Percentiles rank a stretch among this genome's conserved stretches.
Evolutionary conservation across 2,329 filamentous ascomycete genomes (phyloP).

Genomic region (Cercospora sojina): DNA sequence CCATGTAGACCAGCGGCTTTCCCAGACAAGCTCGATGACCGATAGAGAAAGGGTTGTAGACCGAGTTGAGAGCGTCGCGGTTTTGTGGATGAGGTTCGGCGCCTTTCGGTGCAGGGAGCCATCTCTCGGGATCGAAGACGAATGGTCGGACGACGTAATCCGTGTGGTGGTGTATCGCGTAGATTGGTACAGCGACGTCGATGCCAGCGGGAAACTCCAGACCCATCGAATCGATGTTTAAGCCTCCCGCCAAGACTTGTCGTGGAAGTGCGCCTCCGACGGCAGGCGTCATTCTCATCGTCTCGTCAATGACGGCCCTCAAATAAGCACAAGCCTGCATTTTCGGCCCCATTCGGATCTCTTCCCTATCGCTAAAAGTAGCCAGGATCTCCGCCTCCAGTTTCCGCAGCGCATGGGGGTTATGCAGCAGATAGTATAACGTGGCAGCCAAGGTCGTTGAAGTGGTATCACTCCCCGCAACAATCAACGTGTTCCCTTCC

Average conservation of each 20-base stretch:
- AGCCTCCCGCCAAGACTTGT: conserved; percentile 36
- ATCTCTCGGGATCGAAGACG: conserved; percentile 33
- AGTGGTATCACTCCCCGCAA: conserved; percentile 49
- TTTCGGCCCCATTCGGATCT: conserved; percentile 35
- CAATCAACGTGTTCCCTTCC: conserved; percentile 52
- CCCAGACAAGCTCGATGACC: conserved; percentile 71
- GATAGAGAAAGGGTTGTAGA: conserved; percentile 73
- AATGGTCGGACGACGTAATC: conserved; percentile 34
- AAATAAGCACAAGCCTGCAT: conserved; percentile 45
- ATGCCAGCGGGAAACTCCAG: conserved; percentile 40
- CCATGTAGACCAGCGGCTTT: conserved; percentile 46
- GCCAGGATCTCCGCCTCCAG: conserved; percentile 38
- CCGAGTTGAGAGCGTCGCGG: conserved; percentile 48
- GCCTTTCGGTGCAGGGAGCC: conserved; percentile 22
- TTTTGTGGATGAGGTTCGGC: conserved; percentile 19
- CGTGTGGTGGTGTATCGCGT: conserved; percentile 40
- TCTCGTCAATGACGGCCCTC: conserved; percentile 50
- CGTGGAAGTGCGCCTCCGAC: conserved; percentile 40
- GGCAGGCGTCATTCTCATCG: conserved; percentile 49
- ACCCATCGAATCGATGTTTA: conserved; percentile 37
- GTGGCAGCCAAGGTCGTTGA: conserved; percentile 41
- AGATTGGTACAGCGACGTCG: conserved; percentile 38
- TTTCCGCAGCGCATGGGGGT: conserved; percentile 37
- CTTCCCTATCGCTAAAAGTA: conserved; percentile 37
- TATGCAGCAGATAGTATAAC: conserved; percentile 48